Base-by-base conservation (phyloP, 192 early-diverging fungal species). In the Podila horticola region DNA sequence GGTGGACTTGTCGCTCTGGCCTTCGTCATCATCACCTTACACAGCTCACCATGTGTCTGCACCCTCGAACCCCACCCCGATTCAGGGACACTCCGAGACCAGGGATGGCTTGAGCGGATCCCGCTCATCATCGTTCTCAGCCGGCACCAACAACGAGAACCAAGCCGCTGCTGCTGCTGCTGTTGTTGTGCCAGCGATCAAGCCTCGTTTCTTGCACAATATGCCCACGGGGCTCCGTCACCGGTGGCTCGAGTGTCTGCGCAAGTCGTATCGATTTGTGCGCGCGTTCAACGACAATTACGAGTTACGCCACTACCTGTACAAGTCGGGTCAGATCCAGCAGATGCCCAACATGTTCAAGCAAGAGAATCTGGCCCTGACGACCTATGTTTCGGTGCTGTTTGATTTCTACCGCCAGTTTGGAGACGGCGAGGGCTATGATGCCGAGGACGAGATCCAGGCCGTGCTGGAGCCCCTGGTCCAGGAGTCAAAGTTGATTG, bases 291-390 rank as follows among this genome's bases (percentile, higher is more conserved):
- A 98, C 70, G 88, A 84, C 66, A 89, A 95, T 69, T 88, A 88
- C 59, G 88, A 90, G 55, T 89, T 98, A 59, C 94, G 97, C 17
- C 89, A 92, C 45, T 90, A 92, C 26, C 85, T 98, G 74, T 93
- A 72, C 84, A 93, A 86, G 82, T 90, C 83, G 36, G 94, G 96
- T 10, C 94, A 95, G 51, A 95, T 97, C 84, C 90, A 94, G 26
- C 94, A 96, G 64, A 84, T 97, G 86, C 97, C 97, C 33, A 97
- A 97, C 69, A 84, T 98, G 72, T 90, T 97, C 57, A 97, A 95
- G 77, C 96, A 97, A 75, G 97, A 98, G 86, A 96, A 95, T 7
- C 79, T 86, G 63, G 90, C 88, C 74, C 88, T 90, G 58, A 84
- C 91, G 72, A 86, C 93, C 69, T 82, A 90, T 73, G 85, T 87